Percentiles rank a stretch among this genome's conserved stretches.
phyloP scores from a whole-genome alignment of 1,284 basidiomycete species.

The Paramarasmius palmivorus region DNA sequence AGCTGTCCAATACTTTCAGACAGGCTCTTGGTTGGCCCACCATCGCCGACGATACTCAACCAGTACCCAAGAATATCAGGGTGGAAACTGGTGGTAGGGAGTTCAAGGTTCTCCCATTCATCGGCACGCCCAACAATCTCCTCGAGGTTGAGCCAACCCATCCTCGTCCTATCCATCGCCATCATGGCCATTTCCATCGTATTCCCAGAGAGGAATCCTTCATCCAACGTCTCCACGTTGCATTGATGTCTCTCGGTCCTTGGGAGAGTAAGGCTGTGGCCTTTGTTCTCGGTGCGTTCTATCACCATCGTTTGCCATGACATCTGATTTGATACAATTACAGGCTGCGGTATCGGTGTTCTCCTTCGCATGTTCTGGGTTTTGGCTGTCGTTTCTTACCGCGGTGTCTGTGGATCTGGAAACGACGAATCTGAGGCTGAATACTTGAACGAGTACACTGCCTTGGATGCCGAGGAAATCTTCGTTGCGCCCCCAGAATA shows the following conservation, averaged over 20 bases:
- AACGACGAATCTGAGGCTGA: conserved; percentile 34
- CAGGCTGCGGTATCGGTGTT: conserved; percentile 78
- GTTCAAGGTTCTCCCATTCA: not conserved
- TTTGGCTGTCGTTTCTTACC: conserved; percentile 56
- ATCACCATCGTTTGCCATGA: conserved; percentile 7
- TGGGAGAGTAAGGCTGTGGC: conserved; percentile 80
- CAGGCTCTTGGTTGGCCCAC: conserved; percentile 47
- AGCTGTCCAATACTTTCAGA: conserved; percentile 49
- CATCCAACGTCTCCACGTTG: conserved; percentile 57
- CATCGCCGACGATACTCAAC: conserved; percentile 29
- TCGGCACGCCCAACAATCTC: conserved; percentile 4
- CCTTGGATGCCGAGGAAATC: conserved; percentile 32
- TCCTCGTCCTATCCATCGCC: conserved; percentile 11
- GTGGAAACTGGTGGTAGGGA: not conserved
- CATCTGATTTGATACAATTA: not conserved
- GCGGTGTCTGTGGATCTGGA: conserved; percentile 46
- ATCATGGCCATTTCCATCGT: conserved; percentile 6
- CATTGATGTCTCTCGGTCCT: conserved; percentile 68
- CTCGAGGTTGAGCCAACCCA: conserved; percentile 2
- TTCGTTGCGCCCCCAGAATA: conserved; percentile 52
- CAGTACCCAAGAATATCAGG: not conserved
- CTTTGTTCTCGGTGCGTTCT: conserved; percentile 69
- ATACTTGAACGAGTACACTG: conserved; percentile 33
- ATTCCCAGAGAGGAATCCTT: conserved; percentile 36
- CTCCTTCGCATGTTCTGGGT: conserved; percentile 79